A percentile compares a stretch with the other conserved stretches of the same genome.
phyloP scores from a whole-genome alignment of 331 rosid species.

The Spiraea crenata region DNA sequence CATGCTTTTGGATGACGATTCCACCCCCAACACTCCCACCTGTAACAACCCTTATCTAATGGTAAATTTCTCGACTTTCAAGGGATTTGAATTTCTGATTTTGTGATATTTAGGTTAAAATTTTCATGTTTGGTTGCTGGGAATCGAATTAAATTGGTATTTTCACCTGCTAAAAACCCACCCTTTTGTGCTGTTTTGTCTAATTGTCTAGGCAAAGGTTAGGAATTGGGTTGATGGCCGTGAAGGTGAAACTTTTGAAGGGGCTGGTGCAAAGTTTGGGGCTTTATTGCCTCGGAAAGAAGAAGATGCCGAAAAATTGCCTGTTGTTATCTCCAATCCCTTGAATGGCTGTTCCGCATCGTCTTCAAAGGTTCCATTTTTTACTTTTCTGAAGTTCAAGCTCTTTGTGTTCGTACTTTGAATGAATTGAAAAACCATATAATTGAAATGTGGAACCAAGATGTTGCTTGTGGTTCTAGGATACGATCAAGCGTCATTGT shows the following conservation, averaged over 20 bases:
- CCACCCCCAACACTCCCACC: slow-evolving; percentile 40
- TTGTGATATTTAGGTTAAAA: not conserved
- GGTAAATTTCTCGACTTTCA: slow-evolving; percentile 35
- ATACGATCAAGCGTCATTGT: not conserved
- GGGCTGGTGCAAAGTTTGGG: slow-evolving; percentile 72
- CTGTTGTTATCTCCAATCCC: slow-evolving; percentile 58
- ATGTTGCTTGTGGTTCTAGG: not conserved
- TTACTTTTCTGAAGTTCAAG: slow-evolving; percentile 4
- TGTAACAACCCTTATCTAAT: slow-evolving; percentile 68
- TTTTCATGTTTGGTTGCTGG: not conserved
- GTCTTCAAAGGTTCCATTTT: slow-evolving; percentile 48
- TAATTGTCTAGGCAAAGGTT: slow-evolving; percentile 57
- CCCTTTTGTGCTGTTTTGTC: not conserved
- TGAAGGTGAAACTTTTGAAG: slow-evolving; percentile 41
- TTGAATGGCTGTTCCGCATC: slow-evolving; percentile 60
- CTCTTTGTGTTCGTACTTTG: not conserved
- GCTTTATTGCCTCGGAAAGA: slow-evolving; percentile 48
- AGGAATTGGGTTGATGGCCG: slow-evolving; percentile 59
- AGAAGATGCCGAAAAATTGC: slow-evolving; percentile 30
- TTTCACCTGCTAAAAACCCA: not conserved
- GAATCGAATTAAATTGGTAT: not conserved
- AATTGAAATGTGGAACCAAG: not conserved
- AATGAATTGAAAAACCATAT: not conserved
- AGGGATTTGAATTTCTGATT: not conserved
- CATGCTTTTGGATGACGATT: slow-evolving; percentile 46